phyloP scores from a whole-genome alignment of 768 basidiomycete species.

The Scleroderma citrinum region DNA sequence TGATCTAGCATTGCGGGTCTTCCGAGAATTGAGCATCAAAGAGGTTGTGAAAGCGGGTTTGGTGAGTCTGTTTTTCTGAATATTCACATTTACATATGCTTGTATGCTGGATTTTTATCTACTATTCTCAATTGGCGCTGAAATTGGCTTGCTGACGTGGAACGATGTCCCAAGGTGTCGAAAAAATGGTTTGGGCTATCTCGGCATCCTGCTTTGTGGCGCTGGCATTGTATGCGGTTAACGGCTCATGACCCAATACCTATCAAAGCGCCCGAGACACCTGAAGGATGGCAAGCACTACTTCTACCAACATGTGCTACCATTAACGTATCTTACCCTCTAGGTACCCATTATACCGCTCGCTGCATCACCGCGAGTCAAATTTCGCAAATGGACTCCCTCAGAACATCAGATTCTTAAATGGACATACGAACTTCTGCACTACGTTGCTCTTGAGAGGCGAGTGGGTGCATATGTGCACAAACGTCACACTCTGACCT shows the following conservation, averaged over 20 bases:
- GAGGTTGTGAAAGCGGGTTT: conserved; percentile 51
- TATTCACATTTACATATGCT: not conserved
- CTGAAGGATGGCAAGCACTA: conserved; percentile 63
- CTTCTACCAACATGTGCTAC: not conserved
- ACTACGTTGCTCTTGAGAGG: conserved; percentile 70
- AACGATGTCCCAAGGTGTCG: conserved; percentile 28
- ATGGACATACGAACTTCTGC: conserved; percentile 83
- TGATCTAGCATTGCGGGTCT: conserved; percentile 56
- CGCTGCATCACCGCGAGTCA: conserved; percentile 77
- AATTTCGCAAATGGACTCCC: conserved; percentile 76
- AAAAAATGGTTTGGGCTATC: conserved; percentile 34
- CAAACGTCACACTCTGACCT: not conserved
- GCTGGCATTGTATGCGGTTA: conserved; percentile 66
- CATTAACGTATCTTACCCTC: not conserved
- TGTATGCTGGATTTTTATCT: not conserved
- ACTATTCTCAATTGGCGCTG: not conserved
- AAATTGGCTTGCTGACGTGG: conserved; percentile 2
- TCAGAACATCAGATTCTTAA: conserved; percentile 71
- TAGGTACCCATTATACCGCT: conserved; percentile 69
- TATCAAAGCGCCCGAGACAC: conserved; percentile 52
- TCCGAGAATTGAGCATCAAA: conserved; percentile 51
- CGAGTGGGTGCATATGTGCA: conserved; percentile 10
- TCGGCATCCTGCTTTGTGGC: conserved; percentile 70
- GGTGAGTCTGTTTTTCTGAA: conserved; percentile 16
- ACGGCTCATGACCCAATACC: conserved; percentile 69